Evolutionary conservation across 352 stramenopile species (phyloP), one percentile per base, ranked within the genome.

Genomic region (Globisporangium cederbergense): DNA sequence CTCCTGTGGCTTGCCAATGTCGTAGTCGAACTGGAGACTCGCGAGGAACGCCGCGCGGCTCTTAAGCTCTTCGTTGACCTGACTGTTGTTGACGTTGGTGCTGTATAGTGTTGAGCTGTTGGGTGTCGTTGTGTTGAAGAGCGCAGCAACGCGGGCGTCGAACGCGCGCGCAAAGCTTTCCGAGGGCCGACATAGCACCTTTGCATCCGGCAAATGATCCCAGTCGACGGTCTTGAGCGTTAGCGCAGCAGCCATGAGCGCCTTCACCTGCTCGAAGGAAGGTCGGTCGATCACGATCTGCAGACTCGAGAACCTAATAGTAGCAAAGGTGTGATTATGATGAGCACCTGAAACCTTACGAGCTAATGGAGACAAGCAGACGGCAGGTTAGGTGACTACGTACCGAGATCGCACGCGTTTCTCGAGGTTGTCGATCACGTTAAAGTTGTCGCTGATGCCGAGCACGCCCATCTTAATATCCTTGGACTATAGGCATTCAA

Each of bases 381-480:
- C 22, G 22, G 22, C 22, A 25, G 22, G 22, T 25, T 25, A 25
- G 22, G 22, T 36, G 11, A 13, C 16, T 34, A 36, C 68, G 25
- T 51, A 92, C 83, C 83, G 71, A 20, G 84, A 93, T 13, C 81
- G 84, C 25, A 95, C 86, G 54, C 86, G 79, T 55, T 93, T 93
- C 66, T 95, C 86, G 9, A 95, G 65, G 58, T 89, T 82, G 57
- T 91, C 81, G 38, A 93, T 75, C 47, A 93, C 79, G 73, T 90
- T 92, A 56, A 86, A 95, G 67, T 93, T 84, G 52, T 79, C 71
- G 4, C 82, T 90, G 45, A 95, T 76, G 51, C 86, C 84, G n/a
- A 95, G 62, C 32, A 95, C 78, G 6, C 78, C 86, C 76, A 95
- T 90, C 57, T 86, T 79, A 18, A 95, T 81, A 58, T 93, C 84